These are phyloP conservation scores for Alternaria arborescens DNA, from an alignment of 2,329 filamentous ascomycete species.

Conservation along the genomic window DNA sequence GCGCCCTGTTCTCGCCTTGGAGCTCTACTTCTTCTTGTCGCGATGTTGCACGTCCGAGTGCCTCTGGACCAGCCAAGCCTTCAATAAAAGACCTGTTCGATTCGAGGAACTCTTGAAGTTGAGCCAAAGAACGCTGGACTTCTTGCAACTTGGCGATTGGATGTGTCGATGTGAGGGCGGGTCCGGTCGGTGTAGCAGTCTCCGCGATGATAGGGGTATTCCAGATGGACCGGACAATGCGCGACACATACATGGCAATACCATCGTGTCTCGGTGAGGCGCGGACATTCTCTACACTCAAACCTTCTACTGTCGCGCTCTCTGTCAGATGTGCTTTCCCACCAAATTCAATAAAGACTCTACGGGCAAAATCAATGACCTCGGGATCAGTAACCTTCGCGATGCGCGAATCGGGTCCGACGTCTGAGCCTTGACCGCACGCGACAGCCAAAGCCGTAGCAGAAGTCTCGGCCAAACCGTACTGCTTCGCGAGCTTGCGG, in stretches of 20 bases:
- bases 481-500: constrained; percentile 82
- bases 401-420: constrained; percentile 73
- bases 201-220: constrained; percentile 75
- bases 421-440: constrained; percentile 89
- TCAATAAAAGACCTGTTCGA: constrained; percentile 92
- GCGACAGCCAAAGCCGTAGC: constrained; percentile 92
- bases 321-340: constrained; percentile 87
- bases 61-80: constrained; percentile 88
- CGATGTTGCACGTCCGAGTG: constrained; percentile 77
- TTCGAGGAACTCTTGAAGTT: constrained; percentile 81
- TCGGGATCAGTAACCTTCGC: constrained; percentile 80
- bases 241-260: constrained; percentile 84
- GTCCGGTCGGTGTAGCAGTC: constrained; percentile 63
- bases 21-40: constrained; percentile 91
- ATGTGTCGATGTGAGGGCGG: constrained; percentile 73
- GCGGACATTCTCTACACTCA: constrained; percentile 80
- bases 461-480: constrained; percentile 87
- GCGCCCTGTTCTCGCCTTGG: constrained; percentile 91
- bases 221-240: constrained; percentile 91
- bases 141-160: constrained; percentile 72
- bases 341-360: constrained; percentile 90
- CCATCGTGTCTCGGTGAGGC: constrained; percentile 91
- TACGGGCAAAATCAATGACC: constrained; percentile 83
- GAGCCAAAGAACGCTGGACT: constrained; percentile 82
- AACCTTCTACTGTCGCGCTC: constrained; percentile 69